These are phyloP conservation scores for Phylloporus sp. DNA, from an alignment of 1,284 basidiomycete species.

Conservation along the genomic window DNA sequence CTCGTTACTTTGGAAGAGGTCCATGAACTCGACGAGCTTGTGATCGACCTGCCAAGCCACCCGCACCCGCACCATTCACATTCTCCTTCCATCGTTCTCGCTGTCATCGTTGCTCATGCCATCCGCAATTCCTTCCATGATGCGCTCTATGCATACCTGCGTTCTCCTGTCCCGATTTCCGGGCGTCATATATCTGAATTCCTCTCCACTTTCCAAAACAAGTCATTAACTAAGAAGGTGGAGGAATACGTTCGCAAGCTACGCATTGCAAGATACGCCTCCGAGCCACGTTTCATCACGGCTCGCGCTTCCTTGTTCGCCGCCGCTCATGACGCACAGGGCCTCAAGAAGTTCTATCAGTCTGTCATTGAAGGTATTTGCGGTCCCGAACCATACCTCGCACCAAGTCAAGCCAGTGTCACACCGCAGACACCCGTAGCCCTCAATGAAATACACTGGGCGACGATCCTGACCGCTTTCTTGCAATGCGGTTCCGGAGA, in stretches of 20 bases:
- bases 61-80: conserved; percentile 18
- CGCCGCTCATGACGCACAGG: conserved; percentile 36
- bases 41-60: conserved; percentile 29
- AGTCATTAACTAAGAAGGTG: conserved; percentile 47
- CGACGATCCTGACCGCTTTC: conserved; percentile 67
- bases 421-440: conserved; percentile 51
- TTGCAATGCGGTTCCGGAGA: conserved; percentile 60
- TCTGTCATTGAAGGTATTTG: conserved; percentile 58
- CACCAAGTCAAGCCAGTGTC: conserved; percentile 46
- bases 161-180: conserved; percentile 48
- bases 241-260: conserved; percentile 55
- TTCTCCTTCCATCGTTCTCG: conserved; percentile 55
- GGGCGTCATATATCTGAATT: conserved; percentile 46
- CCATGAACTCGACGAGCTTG: conserved; percentile 27
- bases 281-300: conserved; percentile 56
- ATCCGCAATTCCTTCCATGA: conserved; percentile 59
- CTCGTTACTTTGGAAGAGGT: conserved; percentile 28
- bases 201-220: conserved; percentile 46
- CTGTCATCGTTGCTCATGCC: conserved; percentile 65
- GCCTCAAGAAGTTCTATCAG: conserved; percentile 56
- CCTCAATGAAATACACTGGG: conserved; percentile 66
- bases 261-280: conserved; percentile 58
- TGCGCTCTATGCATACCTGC: conserved; percentile 55
- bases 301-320: conserved; percentile 58
- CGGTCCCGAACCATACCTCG: conserved; percentile 55